Evolutionary conservation across 2,329 filamentous ascomycete species (phyloP), one percentile per base, ranked within the genome.

Genomic region (Penicillium aurantiogriseum): DNA sequence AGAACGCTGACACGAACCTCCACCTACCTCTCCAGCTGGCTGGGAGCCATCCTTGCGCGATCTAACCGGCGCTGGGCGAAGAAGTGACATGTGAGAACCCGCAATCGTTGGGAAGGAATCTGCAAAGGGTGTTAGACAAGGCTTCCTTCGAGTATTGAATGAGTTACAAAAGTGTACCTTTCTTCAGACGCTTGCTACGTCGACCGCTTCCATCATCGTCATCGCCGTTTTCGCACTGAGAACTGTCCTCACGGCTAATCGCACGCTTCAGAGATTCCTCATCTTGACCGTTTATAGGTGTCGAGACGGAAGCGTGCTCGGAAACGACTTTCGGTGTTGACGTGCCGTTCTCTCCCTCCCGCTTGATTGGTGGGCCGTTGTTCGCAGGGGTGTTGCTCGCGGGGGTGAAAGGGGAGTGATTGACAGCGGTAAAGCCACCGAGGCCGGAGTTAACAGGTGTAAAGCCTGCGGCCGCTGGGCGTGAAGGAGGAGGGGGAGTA

Each of bases 11-110:
- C 13, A 46, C 49, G 42, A 55, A 33, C 55, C 54, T 33, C 23
- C 43, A 64, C 75, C 71, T 76, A 84, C 81, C 71, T 88, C 84
- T 59, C 85, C 85, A 33, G 79, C 80, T 66, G 82, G 83, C 54
- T 82, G 80, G 51, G 80, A 78, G 36, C 80, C 80, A 60, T 82
- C 82, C 46, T 82, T 81, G 48, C 81, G 80, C 42, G 79, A 71
- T 51, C 78, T 90, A 9, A 78, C 75, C 17, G 88, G 87, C 27
- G 89, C 88, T 56, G 93, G 91, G 52, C 93, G 90, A 70, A 96
- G 92, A 69, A 93, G 85, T 60, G 91, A 94, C 92, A 97, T 97
- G 77, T 97, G 92, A 51, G 93, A 97, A 54, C 94, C 94, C 63
- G 92, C 92, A 65, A 99, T 91, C 35, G 91, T 96, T 43, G 93